These are phyloP conservation scores for Verticillium nubilum DNA, from an alignment of 2,329 filamentous ascomycete genomes.

Conservation along the genomic window DNA sequence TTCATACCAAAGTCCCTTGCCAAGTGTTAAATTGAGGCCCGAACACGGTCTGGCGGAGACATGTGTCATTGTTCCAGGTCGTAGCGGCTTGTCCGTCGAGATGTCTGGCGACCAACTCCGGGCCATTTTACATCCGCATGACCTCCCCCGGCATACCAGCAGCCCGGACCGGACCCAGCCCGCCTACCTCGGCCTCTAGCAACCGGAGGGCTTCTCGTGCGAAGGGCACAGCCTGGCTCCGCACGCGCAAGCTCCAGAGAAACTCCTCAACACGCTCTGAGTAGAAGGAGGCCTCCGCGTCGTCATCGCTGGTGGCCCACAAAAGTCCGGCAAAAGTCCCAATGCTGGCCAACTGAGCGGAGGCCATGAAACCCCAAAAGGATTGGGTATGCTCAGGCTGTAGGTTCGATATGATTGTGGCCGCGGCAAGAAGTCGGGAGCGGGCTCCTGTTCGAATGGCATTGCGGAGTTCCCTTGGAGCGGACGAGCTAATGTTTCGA, in stretches of 20 bases:
- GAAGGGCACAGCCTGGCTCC: slow-evolving; percentile 30
- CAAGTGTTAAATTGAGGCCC: neutral
- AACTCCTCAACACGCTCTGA: slow-evolving; percentile 32
- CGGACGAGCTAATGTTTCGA: slow-evolving; percentile 30
- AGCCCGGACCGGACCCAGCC: slow-evolving; percentile 8
- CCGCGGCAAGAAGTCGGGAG: slow-evolving; percentile 31
- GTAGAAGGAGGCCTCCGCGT: slow-evolving; percentile 33
- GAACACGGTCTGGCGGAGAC: neutral
- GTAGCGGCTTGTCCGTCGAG: neutral
- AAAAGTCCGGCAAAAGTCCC: slow-evolving; percentile 34
- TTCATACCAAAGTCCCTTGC: neutral
- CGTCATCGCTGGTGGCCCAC: slow-evolving; percentile 30
- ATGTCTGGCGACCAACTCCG: neutral
- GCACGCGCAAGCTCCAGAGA: slow-evolving; percentile 34
- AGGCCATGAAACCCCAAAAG: slow-evolving; percentile 39
- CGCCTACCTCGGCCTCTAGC: slow-evolving; percentile 22
- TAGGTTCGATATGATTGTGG: slow-evolving; percentile 32
- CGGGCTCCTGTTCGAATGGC: slow-evolving; percentile 31
- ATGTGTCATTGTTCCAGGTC: neutral
- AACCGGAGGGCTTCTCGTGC: slow-evolving; percentile 32
- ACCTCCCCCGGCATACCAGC: slow-evolving; percentile 5
- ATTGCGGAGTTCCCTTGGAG: slow-evolving; percentile 20
- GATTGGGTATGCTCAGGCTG: slow-evolving; percentile 39
- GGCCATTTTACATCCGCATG: slow-evolving; percentile 7
- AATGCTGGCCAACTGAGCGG: slow-evolving; percentile 36